Evolutionary conservation across 1,139 yeast species (phyloP).

Genomic region (Hanseniaspora sp.): DNA sequence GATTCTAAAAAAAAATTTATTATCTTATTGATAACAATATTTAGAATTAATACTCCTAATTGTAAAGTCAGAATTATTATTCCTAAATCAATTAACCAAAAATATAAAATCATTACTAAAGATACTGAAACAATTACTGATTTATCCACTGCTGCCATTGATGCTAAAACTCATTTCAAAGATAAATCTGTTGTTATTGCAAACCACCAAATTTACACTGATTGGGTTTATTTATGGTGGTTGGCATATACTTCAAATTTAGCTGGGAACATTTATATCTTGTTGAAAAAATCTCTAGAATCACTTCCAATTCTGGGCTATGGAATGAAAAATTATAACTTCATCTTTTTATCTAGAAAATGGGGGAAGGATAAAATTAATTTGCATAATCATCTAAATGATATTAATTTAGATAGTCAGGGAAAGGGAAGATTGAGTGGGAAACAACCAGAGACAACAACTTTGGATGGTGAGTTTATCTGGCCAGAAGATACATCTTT

Average conservation of each 20-base stretch:
- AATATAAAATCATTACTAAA: background rate
- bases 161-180: conserved; percentile 21
- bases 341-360: conserved; percentile 64
- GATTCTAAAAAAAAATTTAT: conserved; percentile 26
- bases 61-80: conserved; percentile 26
- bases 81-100: background rate
- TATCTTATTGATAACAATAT: conserved; percentile 24
- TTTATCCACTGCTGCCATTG: conserved; percentile 23
- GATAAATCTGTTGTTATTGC: conserved; percentile 36
- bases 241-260: conserved; percentile 55
- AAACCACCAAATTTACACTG: conserved; percentile 89
- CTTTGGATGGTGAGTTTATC: conserved; percentile 26
- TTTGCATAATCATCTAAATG: conserved; percentile 46
- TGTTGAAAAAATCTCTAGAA: conserved; percentile 67
- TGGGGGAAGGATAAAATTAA: conserved; percentile 67
- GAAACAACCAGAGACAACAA: conserved; percentile 25
- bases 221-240: conserved; percentile 94
- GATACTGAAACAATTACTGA: conserved; percentile 19
- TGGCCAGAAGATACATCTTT: conserved; percentile 26
- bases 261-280: conserved; percentile 55
- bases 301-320: conserved; percentile 69
- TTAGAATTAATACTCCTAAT: conserved; percentile 26
- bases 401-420: conserved; percentile 41
- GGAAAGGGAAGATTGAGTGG: conserved; percentile 45
- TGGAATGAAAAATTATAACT: conserved; percentile 74